A percentile compares a stretch with the other conserved stretches of the same genome.
Conservation (phyloP, 352 stramenopile genomes). For the Pythium rhizo-oryzae region DNA sequence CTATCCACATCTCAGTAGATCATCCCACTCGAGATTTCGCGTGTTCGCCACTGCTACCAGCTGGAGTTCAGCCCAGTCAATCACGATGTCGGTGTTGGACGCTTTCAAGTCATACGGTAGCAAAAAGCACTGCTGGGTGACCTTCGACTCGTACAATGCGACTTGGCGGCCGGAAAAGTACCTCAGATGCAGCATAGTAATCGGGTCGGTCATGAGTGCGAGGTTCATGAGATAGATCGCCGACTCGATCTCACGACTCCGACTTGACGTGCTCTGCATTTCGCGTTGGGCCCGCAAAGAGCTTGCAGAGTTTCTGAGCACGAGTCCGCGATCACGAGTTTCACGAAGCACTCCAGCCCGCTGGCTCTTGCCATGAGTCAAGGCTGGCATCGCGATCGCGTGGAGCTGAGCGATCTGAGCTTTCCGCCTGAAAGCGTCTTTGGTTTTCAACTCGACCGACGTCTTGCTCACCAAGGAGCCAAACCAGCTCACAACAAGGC, state of each 20-base stretch:
- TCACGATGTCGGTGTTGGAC: not conserved
- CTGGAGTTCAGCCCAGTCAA: not conserved
- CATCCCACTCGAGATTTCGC: not conserved
- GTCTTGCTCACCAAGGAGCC: not conserved
- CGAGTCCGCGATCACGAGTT: not conserved
- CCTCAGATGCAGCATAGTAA: constrained; percentile 18
- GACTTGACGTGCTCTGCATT: not conserved
- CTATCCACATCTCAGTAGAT: no score
- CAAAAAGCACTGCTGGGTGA: constrained; percentile 2
- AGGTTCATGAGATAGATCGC: constrained; percentile 25
- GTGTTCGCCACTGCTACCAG: constrained; percentile 2
- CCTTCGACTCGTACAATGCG: constrained; percentile 14
- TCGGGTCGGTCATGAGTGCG: constrained; percentile 25
- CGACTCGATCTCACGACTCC: constrained; percentile 17
- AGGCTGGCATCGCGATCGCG: not conserved
- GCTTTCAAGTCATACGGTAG: not conserved
- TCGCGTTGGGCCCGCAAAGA: constrained; percentile 1
- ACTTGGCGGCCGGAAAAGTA: not conserved
- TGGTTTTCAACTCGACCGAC: not conserved
- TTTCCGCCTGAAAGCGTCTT: not conserved
- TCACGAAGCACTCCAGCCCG: not conserved
- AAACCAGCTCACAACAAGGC: constrained; percentile 24
- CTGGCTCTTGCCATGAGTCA: not conserved
- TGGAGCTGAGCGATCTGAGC: not conserved
- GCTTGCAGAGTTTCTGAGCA: not conserved